Evolutionary conservation across 495 filamentous ascomycete species (phyloP).

Genomic region (Trichoderma erinaceum): DNA sequence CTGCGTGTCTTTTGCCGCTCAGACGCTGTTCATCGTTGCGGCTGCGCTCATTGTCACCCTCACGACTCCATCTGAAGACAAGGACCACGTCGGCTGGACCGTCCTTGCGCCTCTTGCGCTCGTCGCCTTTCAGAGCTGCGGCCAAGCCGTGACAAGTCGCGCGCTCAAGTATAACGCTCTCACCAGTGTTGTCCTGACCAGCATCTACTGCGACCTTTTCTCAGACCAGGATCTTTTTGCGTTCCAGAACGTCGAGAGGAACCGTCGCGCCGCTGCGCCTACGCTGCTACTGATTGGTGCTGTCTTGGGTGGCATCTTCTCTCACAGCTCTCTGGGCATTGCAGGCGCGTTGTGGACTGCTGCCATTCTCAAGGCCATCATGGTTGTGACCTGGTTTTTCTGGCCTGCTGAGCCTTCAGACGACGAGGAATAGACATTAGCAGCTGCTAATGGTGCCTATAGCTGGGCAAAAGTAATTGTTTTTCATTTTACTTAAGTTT

Average conservation of each 20-base stretch:
- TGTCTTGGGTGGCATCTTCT: constrained; percentile 52
- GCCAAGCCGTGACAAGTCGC: constrained; percentile 62
- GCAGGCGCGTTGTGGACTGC: constrained; percentile 61
- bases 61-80: constrained; percentile 26
- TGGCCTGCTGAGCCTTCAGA: constrained; percentile 42
- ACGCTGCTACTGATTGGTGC: constrained; percentile 54
- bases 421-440: not conserved
- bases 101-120: constrained; percentile 55
- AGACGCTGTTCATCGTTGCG: constrained; percentile 44
- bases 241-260: constrained; percentile 49
- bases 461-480: too few relatives aligned
- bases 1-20: constrained; percentile 51
- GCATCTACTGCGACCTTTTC: constrained; percentile 66
- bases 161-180: constrained; percentile 56
- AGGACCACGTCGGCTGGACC: constrained; percentile 47
- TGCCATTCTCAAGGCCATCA: constrained; percentile 45
- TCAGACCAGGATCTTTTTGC: constrained; percentile 53
- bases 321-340: constrained; percentile 50
- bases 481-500: too few relatives aligned
- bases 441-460: too few relatives aligned
- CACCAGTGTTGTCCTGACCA: constrained; percentile 66
- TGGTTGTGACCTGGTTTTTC: constrained; percentile 49
- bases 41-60: constrained; percentile 55
- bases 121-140: constrained; percentile 63
- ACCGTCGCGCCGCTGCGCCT: constrained; percentile 52